Conservation (phyloP, 2,329 filamentous ascomycete species). For the Fusarium sp. region DNA sequence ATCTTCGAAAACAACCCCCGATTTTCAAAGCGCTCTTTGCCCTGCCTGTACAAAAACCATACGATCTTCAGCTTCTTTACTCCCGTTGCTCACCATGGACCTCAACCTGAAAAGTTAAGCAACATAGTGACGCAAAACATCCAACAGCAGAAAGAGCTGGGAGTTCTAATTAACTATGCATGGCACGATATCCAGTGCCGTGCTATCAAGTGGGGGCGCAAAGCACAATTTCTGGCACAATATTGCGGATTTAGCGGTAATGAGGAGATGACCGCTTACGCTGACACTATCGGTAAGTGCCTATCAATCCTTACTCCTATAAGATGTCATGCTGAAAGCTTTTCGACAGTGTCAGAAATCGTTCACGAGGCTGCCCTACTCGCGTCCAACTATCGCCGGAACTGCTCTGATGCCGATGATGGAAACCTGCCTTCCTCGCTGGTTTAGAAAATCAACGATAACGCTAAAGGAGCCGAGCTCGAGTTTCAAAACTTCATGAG, state of each 20-base stretch:
- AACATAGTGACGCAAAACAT: too few relatives aligned
- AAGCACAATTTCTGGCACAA: neutral
- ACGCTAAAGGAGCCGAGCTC: neutral
- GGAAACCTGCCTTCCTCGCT: neutral
- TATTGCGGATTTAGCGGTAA: neutral
- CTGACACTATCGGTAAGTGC: neutral
- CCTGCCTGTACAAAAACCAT: rapidly evolving
- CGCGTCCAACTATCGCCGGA: neutral
- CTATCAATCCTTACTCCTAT: too few relatives aligned
- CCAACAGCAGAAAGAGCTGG: neutral
- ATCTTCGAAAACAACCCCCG: neutral
- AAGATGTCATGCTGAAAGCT: too few relatives aligned
- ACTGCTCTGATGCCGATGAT: rapidly evolving
- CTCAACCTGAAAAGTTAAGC: too few relatives aligned
- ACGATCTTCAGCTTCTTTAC: neutral
- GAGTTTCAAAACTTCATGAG: neutral
- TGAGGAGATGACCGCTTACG: neutral
- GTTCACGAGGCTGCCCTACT: neutral
- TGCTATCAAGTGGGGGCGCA: too few relatives aligned
- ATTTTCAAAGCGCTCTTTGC: neutral
- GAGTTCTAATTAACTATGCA: neutral
- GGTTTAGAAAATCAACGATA: neutral
- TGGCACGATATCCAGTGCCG: neutral
- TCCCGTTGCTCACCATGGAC: too few relatives aligned
- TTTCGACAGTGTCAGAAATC: neutral